phyloP scores from a whole-genome alignment of 1,284 basidiomycete species.

The Melampsora americana region DNA sequence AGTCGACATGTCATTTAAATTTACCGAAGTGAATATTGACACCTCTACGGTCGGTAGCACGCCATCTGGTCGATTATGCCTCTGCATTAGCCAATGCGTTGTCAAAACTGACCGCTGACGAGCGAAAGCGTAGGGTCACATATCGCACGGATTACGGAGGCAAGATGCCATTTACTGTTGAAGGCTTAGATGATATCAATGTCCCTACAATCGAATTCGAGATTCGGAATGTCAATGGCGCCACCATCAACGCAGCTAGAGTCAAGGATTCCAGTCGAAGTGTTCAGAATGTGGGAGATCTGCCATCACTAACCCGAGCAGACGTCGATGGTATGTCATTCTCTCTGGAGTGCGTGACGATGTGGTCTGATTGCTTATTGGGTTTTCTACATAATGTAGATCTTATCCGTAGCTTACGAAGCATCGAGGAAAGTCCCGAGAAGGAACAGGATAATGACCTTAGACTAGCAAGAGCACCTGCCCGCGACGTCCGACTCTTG shows the following conservation, averaged over 20 bases:
- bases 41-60: slow-evolving; percentile 43
- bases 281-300: slow-evolving; percentile 38
- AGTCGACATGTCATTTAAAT: slow-evolving; percentile 48
- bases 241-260: background rate
- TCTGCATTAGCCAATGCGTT: slow-evolving; percentile 43
- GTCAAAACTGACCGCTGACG: slow-evolving; percentile 44
- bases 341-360: background rate
- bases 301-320: slow-evolving; percentile 47
- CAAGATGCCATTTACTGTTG: slow-evolving; percentile 51
- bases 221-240: slow-evolving; percentile 12
- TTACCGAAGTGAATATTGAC: background rate
- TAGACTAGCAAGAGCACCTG: slow-evolving; percentile 9
- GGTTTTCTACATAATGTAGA: slow-evolving; percentile 2
- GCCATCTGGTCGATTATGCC: slow-evolving; percentile 46
- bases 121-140: slow-evolving; percentile 45
- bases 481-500: slow-evolving; percentile 26
- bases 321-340: slow-evolving; percentile 46
- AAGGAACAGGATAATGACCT: background rate
- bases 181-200: slow-evolving; percentile 39
- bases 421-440: slow-evolving; percentile 24
- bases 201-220: slow-evolving; percentile 41
- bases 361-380: background rate
- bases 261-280: slow-evolving; percentile 42
- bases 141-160: slow-evolving; percentile 48
- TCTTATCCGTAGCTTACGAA: slow-evolving; percentile 13